Evolutionary conservation across 495 filamentous ascomycete genomes (phyloP).

Genomic region (Hyaloscypha bicolor): DNA sequence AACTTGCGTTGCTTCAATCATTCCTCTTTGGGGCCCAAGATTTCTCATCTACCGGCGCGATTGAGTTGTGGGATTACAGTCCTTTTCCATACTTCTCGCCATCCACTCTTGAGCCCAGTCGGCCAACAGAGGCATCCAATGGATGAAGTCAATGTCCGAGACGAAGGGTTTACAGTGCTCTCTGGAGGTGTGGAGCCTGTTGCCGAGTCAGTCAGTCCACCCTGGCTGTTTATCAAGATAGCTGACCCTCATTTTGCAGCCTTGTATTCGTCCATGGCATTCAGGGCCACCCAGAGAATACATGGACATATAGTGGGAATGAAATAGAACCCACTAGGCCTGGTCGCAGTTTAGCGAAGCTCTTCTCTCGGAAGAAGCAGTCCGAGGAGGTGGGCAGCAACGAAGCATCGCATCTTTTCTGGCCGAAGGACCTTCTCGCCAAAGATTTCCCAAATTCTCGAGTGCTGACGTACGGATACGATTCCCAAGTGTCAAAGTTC

Average conservation of each 20-base stretch:
- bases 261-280: slow-evolving; percentile 36
- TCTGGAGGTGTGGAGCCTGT: slow-evolving; percentile 2
- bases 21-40: neutral
- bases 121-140: neutral
- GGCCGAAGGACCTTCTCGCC: slow-evolving; percentile 39
- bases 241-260: slow-evolving; percentile 21
- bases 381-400: slow-evolving; percentile 4
- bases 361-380: slow-evolving; percentile 1
- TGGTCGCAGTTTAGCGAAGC: slow-evolving; percentile 1
- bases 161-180: neutral
- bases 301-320: slow-evolving; percentile 27
- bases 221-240: neutral
- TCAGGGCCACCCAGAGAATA: slow-evolving; percentile 32
- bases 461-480: slow-evolving; percentile 41
- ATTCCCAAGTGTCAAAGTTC: slow-evolving; percentile 37
- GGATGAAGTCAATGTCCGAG: neutral
- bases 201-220: slow-evolving; percentile 1
- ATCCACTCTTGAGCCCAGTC: neutral
- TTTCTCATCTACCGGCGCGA: slow-evolving; percentile 1
- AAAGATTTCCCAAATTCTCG: slow-evolving; percentile 35
- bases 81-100: neutral
- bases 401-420: slow-evolving; percentile 27
- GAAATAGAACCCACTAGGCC: neutral
- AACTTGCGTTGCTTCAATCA: neutral
- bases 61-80: neutral